Percentiles rank a stretch among this genome's conserved stretches.
phyloP scores from a whole-genome alignment of 2,329 filamentous ascomycete species.

The Nemania serpens region DNA sequence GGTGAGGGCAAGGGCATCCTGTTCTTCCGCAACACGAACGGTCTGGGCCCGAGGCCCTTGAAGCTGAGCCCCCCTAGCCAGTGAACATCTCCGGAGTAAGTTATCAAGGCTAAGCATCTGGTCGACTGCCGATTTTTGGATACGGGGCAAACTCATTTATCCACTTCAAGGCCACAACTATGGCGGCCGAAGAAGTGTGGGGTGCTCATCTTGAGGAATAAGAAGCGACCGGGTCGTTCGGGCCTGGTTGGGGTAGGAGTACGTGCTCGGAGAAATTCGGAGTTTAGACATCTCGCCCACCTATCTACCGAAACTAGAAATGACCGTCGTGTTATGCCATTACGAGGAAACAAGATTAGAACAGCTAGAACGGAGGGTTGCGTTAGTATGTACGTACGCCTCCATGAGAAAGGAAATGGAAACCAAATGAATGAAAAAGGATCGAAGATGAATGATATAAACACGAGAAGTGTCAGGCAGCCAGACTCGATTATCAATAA shows the following conservation, averaged over 20 bases:
- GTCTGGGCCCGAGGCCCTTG: conserved; percentile 66
- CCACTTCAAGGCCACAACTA: not conserved
- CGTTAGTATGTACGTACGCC: no score
- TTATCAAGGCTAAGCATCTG: not conserved
- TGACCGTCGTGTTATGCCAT: not conserved
- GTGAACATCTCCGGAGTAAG: conserved; percentile 6
- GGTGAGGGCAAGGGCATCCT: conserved; percentile 83
- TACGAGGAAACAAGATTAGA: not conserved
- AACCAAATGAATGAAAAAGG: no score
- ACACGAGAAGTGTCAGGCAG: no score
- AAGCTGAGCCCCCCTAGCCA: conserved; percentile 35
- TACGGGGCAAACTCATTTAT: not conserved
- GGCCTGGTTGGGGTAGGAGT: no score
- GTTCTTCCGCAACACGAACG: conserved; percentile 96
- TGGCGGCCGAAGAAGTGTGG: not conserved
- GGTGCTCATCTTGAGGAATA: not conserved
- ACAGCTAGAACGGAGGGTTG: not conserved
- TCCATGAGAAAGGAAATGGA: no score
- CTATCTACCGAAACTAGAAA: not conserved
- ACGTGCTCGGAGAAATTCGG: conserved; percentile 13
- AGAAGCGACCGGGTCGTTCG: not conserved
- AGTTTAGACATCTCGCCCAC: conserved; percentile 4
- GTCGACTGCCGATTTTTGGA: not conserved
- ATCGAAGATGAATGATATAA: no score
- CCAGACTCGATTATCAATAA: no score